These are phyloP conservation scores for Fraxinus pennsylvanica DNA, from an alignment of 257 asterid genomes.

Conservation along the genomic window DNA sequence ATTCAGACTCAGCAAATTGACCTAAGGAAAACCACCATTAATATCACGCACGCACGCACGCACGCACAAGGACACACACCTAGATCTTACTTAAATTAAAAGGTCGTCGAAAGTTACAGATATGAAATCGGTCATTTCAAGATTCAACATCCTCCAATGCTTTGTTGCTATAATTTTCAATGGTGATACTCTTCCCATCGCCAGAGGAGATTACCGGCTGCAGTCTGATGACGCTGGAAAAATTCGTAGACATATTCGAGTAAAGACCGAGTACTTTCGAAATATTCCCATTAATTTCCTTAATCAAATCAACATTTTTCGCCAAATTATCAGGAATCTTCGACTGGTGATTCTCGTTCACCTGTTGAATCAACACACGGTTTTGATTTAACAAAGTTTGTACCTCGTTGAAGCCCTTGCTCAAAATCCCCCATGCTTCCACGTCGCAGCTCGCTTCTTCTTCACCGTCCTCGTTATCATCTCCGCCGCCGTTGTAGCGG, in stretches of 20 bases:
- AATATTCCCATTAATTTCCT: constrained; percentile 62
- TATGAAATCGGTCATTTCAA: constrained; percentile 21
- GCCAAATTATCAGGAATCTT: constrained; percentile 54
- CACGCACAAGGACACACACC: not conserved
- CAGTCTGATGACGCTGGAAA: constrained; percentile 43
- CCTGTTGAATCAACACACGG: constrained; percentile 62
- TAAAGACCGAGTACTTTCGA: constrained; percentile 51
- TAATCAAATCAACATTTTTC: constrained; percentile 57
- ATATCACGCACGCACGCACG: not conserved
- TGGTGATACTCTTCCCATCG: not conserved
- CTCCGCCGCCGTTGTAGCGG: not conserved
- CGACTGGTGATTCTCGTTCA: constrained; percentile 64
- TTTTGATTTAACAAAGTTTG: constrained; percentile 64
- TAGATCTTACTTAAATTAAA: not conserved
- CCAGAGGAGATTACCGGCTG: constrained; percentile 23
- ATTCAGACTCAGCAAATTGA: constrained; percentile 10
- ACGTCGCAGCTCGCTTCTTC: constrained; percentile 39
- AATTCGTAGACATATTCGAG: constrained; percentile 55
- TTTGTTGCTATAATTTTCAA: constrained; percentile 1
- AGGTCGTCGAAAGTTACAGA: constrained; percentile 24
- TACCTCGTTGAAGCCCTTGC: constrained; percentile 51
- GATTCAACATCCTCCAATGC: constrained; percentile 17
- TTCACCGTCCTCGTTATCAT: constrained; percentile 18
- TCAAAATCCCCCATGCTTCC: constrained; percentile 59
- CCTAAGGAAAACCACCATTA: not conserved